phyloP scores from a whole-genome alignment of 1,139 yeast species.

The Suhomyces atakaporum region DNA sequence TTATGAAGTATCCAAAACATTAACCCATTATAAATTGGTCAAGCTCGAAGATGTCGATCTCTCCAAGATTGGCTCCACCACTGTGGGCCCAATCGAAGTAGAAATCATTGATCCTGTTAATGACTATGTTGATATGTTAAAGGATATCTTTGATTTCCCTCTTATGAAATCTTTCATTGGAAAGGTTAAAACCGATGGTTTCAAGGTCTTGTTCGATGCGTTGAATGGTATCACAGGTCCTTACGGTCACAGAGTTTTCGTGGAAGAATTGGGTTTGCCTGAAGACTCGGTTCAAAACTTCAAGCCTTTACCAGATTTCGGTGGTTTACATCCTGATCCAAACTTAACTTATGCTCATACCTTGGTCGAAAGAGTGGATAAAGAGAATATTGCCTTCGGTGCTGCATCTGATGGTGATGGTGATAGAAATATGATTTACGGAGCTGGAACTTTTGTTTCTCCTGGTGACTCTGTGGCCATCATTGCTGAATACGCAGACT shows the following conservation, averaged over 20 bases:
- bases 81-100: conserved; percentile 52
- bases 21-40: conserved; percentile 60
- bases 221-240: conserved; percentile 98
- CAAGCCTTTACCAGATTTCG: conserved; percentile 83
- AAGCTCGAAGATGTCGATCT: conserved; percentile 66
- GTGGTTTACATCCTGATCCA: conserved; percentile 98
- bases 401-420: conserved; percentile 99
- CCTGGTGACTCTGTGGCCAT: conserved; percentile 99
- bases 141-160: conserved; percentile 84
- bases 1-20: conserved; percentile 63
- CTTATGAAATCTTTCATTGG: conserved; percentile 72
- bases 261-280: conserved; percentile 82
- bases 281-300: conserved; percentile 72
- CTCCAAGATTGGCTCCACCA: conserved; percentile 53
- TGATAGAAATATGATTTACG: conserved; percentile 98
- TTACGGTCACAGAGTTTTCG: conserved; percentile 81
- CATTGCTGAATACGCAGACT: conserved; percentile 87
- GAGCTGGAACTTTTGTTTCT: conserved; percentile 91
- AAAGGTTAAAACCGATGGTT: conserved; percentile 46
- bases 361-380: conserved; percentile 81
- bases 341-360: conserved; percentile 92
- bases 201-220: conserved; percentile 83
- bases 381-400: conserved; percentile 82
- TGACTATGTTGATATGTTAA: conserved; percentile 77
- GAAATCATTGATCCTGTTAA: conserved; percentile 82